Percentiles rank a stretch among this genome's conserved stretches.
Evolutionary conservation across 306 rosid species (phyloP).

Genomic region (Gastrolobium villosum): DNA sequence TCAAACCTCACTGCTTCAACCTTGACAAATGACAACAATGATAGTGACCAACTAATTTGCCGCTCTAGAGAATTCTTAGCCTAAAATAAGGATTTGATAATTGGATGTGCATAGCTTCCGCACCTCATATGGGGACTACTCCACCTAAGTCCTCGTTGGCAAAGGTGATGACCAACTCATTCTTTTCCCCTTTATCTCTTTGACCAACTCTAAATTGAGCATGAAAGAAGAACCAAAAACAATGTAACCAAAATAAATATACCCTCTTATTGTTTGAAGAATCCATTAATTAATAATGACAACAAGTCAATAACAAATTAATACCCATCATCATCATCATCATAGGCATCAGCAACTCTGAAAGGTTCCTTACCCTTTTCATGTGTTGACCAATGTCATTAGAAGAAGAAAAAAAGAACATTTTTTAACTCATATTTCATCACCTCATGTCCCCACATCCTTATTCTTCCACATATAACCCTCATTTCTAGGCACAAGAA

Average conservation of each 20-base stretch:
- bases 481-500: constrained; percentile 55
- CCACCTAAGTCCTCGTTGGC: constrained; percentile 56
- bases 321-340: constrained; percentile 25
- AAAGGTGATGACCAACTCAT: constrained; percentile 44
- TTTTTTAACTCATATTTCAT: constrained; percentile 38
- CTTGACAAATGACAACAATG: not conserved
- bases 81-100: constrained; percentile 51
- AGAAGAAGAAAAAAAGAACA: constrained; percentile 37
- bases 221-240: constrained; percentile 31
- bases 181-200: constrained; percentile 31
- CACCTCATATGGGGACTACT: constrained; percentile 45
- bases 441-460: constrained; percentile 37
- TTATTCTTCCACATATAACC: constrained; percentile 44
- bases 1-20: not conserved
- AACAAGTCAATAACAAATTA: constrained; percentile 40
- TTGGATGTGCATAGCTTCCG: constrained; percentile 57
- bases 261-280: constrained; percentile 1
- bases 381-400: constrained; percentile 46
- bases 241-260: constrained; percentile 29
- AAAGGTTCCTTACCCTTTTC: constrained; percentile 46
- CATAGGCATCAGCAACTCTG: constrained; percentile 33
- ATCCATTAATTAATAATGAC: constrained; percentile 37
- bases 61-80: constrained; percentile 41
- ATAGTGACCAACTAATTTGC: constrained; percentile 26
- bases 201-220: constrained; percentile 48